Evolutionary conservation across 306 rosid genomes (phyloP).

Genomic region (Medicago lupulina): DNA sequence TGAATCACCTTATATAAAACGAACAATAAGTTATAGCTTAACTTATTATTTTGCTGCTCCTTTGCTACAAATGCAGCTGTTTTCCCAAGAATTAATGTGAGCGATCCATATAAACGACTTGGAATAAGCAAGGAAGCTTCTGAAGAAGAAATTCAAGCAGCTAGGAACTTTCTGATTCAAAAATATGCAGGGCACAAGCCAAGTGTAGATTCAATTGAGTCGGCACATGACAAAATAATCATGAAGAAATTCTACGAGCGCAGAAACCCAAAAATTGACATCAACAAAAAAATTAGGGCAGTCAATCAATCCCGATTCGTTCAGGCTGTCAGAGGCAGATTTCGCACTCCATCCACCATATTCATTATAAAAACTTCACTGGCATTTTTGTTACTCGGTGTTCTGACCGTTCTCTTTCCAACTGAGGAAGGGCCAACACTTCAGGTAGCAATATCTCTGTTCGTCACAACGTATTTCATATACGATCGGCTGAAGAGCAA

Average conservation of each 20-base stretch:
- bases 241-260: constrained; percentile 82
- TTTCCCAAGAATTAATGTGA: constrained; percentile 90
- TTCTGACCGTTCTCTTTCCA: constrained; percentile 79
- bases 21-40: constrained; percentile 14
- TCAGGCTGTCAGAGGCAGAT: constrained; percentile 79
- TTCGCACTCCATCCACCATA: constrained; percentile 76
- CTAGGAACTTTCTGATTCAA: constrained; percentile 88
- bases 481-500: constrained; percentile 82
- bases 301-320: constrained; percentile 76
- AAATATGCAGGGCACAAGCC: constrained; percentile 87
- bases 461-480: constrained; percentile 82
- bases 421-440: constrained; percentile 99
- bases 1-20: constrained; percentile 29
- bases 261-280: constrained; percentile 84
- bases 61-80: constrained; percentile 66
- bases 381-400: constrained; percentile 73
- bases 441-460: constrained; percentile 86
- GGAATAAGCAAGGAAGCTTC: constrained; percentile 96
- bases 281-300: constrained; percentile 80
- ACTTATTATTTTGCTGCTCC: constrained; percentile 38
- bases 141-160: constrained; percentile 93
- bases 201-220: constrained; percentile 91
- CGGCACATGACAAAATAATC: constrained; percentile 93
- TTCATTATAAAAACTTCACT: constrained; percentile 79
- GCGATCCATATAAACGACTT: constrained; percentile 93